Percentiles rank a stretch among this genome's conserved stretches.
Evolutionary conservation across 1,284 basidiomycete species (phyloP).

Genomic region (Wallemia ichthyophaga): DNA sequence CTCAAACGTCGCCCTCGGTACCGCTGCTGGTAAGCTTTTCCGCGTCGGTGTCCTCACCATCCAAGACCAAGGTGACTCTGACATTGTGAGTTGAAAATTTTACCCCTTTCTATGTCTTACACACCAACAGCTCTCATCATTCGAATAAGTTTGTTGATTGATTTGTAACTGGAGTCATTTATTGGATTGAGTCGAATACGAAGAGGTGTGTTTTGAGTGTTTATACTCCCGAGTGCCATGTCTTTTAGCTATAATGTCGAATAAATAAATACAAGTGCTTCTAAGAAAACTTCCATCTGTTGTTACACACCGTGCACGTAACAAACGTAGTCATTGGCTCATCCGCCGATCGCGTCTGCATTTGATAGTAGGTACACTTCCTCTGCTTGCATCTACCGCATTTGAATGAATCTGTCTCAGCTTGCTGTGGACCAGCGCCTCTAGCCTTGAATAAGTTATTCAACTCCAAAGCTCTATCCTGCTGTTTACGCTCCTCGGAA

Average conservation of each 20-base stretch:
- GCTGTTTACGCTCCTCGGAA: conserved; percentile 58
- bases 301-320: conserved; percentile 17
- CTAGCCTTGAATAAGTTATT: conserved; percentile 77
- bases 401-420: conserved; percentile 95
- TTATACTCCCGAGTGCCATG: too few species aligned
- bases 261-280: too few species aligned
- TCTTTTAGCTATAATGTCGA: too few species aligned
- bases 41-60: conserved; percentile 98
- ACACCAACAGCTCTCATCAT: neutral
- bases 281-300: conserved; percentile 39
- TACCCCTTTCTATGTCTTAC: neutral
- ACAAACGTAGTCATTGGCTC: conserved; percentile 78
- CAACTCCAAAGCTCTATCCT: conserved; percentile 49
- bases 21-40: conserved; percentile 97
- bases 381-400: conserved; percentile 40
- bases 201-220: too few species aligned
- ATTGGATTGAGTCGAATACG: too few species aligned
- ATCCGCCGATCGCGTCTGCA: conserved; percentile 76
- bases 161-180: neutral
- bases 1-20: conserved; percentile 90
- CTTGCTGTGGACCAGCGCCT: conserved; percentile 46
- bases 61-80: conserved; percentile 86
- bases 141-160: neutral
- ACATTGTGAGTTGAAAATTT: conserved; percentile 26
- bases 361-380: conserved; percentile 74